Conservation (phyloP, 768 basidiomycete genomes). For the Filobasidium floriforme region DNA sequence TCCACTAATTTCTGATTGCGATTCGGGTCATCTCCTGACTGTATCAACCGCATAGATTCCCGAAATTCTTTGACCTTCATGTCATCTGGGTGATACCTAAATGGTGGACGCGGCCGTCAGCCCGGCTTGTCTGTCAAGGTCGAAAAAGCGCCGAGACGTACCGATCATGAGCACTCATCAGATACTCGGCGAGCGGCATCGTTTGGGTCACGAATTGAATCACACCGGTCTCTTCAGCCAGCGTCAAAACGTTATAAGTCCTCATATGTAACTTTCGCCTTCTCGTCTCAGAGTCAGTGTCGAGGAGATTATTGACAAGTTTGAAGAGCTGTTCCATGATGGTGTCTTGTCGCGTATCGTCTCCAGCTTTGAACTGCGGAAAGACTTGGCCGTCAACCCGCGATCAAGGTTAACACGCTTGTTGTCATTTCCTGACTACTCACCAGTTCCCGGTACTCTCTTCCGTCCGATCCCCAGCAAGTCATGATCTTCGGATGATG, state of each 20-base stretch:
- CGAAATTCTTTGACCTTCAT: conserved; percentile 44
- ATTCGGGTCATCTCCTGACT: conserved; percentile 24
- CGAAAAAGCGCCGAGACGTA: conserved; percentile 40
- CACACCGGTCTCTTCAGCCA: conserved; percentile 70
- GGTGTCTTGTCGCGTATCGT: conserved; percentile 92
- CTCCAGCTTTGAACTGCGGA: conserved; percentile 80
- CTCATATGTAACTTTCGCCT: conserved; percentile 66
- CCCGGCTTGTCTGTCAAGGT: too few species aligned
- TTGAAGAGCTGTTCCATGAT: conserved; percentile 98
- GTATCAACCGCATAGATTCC: conserved; percentile 38
- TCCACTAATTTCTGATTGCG: conserved; percentile 22
- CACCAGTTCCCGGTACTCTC: conserved; percentile 70
- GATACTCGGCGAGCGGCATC: conserved; percentile 57
- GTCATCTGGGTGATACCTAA: conserved; percentile 64
- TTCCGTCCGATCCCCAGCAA: conserved; percentile 63
- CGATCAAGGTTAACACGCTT: not conserved
- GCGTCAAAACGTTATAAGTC: conserved; percentile 81
- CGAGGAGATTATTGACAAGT: conserved; percentile 71
- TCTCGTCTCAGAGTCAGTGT: conserved; percentile 65
- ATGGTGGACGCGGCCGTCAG: not conserved
- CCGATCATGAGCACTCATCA: conserved; percentile 58
- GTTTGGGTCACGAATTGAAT: conserved; percentile 87
- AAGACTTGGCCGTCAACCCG: not conserved
- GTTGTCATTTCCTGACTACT: conserved; percentile 32
- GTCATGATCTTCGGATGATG: conserved; percentile 72